A percentile compares a stretch with the other conserved stretches of the same genome.
Evolutionary conservation across 2,329 filamentous ascomycete genomes (phyloP).

Genomic region (Rugonectria rugulosa): DNA sequence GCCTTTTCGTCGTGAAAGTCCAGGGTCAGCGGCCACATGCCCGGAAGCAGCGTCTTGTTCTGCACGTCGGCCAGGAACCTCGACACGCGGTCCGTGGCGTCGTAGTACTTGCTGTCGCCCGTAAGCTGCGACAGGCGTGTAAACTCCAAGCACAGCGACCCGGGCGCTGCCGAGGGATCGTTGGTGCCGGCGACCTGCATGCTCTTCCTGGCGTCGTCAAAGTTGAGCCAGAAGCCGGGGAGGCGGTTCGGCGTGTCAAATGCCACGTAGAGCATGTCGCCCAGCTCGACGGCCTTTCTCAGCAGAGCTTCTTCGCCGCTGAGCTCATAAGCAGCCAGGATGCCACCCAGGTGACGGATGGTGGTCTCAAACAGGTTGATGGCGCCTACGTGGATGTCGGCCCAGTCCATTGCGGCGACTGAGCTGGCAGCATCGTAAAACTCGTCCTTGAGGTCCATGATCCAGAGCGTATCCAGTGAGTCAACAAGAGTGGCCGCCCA

Average conservation of each 20-base stretch:
- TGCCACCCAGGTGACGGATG: slow-evolving; percentile 60
- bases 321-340: slow-evolving; percentile 60
- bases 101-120: slow-evolving; percentile 76
- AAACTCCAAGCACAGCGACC: slow-evolving; percentile 79
- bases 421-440: slow-evolving; percentile 62
- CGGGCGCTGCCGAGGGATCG: slow-evolving; percentile 57
- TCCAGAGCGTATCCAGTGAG: slow-evolving; percentile 67
- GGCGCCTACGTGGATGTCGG: slow-evolving; percentile 49
- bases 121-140: slow-evolving; percentile 78
- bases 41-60: slow-evolving; percentile 73
- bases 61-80: slow-evolving; percentile 74
- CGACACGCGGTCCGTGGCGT: slow-evolving; percentile 77
- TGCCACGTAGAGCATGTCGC: slow-evolving; percentile 61
- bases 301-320: slow-evolving; percentile 55
- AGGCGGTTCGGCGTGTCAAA: slow-evolving; percentile 64
- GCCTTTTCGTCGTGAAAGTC: slow-evolving; percentile 65
- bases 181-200: slow-evolving; percentile 58
- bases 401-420: slow-evolving; percentile 60
- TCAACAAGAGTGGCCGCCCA: slow-evolving; percentile 69
- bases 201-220: slow-evolving; percentile 48
- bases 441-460: slow-evolving; percentile 66
- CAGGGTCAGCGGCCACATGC: slow-evolving; percentile 77
- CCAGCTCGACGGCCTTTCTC: slow-evolving; percentile 58
- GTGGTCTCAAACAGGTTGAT: slow-evolving; percentile 64
- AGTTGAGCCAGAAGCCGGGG: slow-evolving; percentile 58